Base-by-base conservation (phyloP, 352 stramenopile genomes). In the Globisporangium iwayamae region DNA sequence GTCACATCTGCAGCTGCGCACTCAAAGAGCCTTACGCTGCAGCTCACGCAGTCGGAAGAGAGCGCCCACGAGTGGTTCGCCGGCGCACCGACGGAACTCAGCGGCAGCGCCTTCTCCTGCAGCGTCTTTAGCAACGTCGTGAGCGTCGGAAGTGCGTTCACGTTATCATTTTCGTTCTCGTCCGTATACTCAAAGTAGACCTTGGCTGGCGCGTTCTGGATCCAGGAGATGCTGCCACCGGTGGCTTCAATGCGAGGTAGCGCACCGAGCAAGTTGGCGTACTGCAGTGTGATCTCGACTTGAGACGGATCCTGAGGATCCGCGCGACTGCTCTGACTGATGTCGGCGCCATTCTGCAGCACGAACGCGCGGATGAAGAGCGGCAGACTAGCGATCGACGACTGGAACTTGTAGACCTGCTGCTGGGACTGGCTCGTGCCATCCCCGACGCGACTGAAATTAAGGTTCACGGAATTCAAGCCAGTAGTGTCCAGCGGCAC, bases 331-430 rank as follows among this genome's bases (percentile, higher is more conserved):
- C 54, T 59, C 4, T 67, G 56, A 11, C 10, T 20, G 3, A 76
- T 65, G 16, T 70, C 67, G 10, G 52, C 72, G 1, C 32, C 48
- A 32, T 66, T 70, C 25, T 66, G 34, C 13, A 76, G 45, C 28
- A 76, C 66, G 28, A 76, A 75, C 2, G 51, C 16, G 13, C 57
- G 53, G 11, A 79, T 28, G 45, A 76, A 76, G 11, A 45, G 39
- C 43, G 56, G 45, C 10, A 75, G 56, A 3, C 34, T 51, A 0
- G 53, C n/a, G 2, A 61, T 28, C 1, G 66, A 14, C 1, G 60
- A 18, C 30, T 73, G 38, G 39, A 74, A 74, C 6, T 18, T 28
- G 41, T 51, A 62, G 0, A 13, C 52, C 30, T 57, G 50, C 28
- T 39, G 41, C 8, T 13, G 18, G 8, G 48, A 43, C 9, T 50